A percentile compares a stretch with the other conserved stretches of the same genome.
phyloP scores from a whole-genome alignment of 805 yeast genomes.

The Ogataea parapolymorpha region DNA sequence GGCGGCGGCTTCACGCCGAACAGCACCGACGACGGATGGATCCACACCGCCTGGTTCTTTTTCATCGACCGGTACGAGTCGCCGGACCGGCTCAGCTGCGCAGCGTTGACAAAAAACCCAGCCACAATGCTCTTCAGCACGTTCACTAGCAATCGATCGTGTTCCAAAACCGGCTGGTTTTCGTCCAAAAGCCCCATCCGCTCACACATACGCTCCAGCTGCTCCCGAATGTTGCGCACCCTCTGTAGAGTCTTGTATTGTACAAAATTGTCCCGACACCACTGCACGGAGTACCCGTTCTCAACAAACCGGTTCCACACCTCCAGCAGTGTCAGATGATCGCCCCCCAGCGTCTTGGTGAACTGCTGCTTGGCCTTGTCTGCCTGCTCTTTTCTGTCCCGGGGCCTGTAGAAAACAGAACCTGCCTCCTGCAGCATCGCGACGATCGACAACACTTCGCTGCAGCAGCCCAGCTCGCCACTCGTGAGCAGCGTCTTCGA shows the following conservation, averaged over 20 bases:
- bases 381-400: constrained; percentile 62
- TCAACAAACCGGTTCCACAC: constrained; percentile 76
- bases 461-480: constrained; percentile 55
- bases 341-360: constrained; percentile 54
- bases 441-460: constrained; percentile 68
- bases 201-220: constrained; percentile 58
- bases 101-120: constrained; percentile 69
- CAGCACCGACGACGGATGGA: constrained; percentile 85
- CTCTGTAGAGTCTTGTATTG: constrained; percentile 71
- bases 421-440: constrained; percentile 83
- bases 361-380: constrained; percentile 61
- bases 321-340: constrained; percentile 72
- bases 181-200: constrained; percentile 44
- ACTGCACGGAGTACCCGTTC: constrained; percentile 60
- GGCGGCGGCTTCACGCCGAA: constrained; percentile 68
- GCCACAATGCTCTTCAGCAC: constrained; percentile 57
- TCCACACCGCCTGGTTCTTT: constrained; percentile 65
- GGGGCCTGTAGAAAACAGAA: constrained; percentile 66
- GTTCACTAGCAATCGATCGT: constrained; percentile 27
- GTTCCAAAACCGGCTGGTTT: constrained; percentile 27
- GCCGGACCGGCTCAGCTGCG: constrained; percentile 57
- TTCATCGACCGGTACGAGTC: constrained; percentile 65
- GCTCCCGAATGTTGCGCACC: constrained; percentile 68
- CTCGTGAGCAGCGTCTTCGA: constrained; percentile 72
- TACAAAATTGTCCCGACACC: constrained; percentile 84